A percentile compares a stretch with the other conserved stretches of the same genome.
phyloP scores from a whole-genome alignment of 1,284 basidiomycete species.

The Malassezia sp. region DNA sequence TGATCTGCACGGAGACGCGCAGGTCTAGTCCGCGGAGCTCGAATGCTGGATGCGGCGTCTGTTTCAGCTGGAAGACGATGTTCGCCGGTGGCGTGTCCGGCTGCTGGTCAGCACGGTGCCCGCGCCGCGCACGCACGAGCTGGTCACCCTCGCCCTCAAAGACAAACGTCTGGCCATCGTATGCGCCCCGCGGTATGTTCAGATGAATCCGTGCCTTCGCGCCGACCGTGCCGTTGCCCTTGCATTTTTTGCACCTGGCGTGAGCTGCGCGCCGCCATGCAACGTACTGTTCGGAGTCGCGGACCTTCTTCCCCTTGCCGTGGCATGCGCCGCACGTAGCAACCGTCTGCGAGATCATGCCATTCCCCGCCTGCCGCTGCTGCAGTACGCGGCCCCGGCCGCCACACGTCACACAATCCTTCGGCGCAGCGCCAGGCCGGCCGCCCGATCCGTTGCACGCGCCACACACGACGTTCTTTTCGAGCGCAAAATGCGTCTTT shows the following conservation, averaged over 20 bases:
- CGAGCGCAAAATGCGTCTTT: constrained; percentile 74
- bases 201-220: constrained; percentile 60
- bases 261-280: too few species aligned
- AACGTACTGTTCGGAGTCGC: constrained; percentile 84
- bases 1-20: constrained; percentile 55
- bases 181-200: constrained; percentile 73
- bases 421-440: constrained; percentile 65
- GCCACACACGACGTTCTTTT: constrained; percentile 68
- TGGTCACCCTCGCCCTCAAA: constrained; percentile 82
- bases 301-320: constrained; percentile 66
- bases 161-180: constrained; percentile 71
- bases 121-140: constrained; percentile 53
- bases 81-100: constrained; percentile 33
- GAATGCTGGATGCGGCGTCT: constrained; percentile 62
- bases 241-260: constrained; percentile 98
- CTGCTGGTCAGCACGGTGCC: constrained; percentile 11
- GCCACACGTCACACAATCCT: constrained; percentile 67
- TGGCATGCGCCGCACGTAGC: constrained; percentile 64
- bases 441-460: constrained; percentile 79
- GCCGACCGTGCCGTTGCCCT: constrained; percentile 69
- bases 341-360: constrained; percentile 50
- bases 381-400: constrained; percentile 66
- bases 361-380: constrained; percentile 41
- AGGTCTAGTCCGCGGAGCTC: constrained; percentile 68
- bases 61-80: constrained; percentile 70